Conservation (phyloP, 192 early-diverging fungal genomes). For the Gamsiella multidivaricata region DNA sequence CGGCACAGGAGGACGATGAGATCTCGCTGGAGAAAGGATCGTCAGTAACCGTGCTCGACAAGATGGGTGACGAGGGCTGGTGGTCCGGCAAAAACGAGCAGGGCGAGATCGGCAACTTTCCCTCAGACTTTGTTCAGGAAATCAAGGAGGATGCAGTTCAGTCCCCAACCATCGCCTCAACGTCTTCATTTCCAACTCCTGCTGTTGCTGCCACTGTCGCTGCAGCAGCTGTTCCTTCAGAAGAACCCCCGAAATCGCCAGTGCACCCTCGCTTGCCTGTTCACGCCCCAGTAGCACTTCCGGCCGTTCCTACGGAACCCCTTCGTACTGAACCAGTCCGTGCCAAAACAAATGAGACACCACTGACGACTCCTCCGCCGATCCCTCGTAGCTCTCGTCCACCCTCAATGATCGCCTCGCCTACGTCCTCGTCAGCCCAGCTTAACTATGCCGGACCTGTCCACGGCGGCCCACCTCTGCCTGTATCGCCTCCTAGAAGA, state of each 20-base stretch:
- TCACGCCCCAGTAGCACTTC: constrained; percentile 27
- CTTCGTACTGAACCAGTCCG: constrained; percentile 14
- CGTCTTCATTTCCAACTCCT: constrained; percentile 3
- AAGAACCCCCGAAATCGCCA: constrained; percentile 43
- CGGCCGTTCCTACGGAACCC: constrained; percentile 24
- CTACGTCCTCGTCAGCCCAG: constrained; percentile 6
- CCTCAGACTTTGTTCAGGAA: constrained; percentile 66
- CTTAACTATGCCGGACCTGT: constrained; percentile 4
- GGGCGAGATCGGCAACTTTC: constrained; percentile 65
- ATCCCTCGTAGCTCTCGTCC: constrained; percentile 38
- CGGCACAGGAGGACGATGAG: constrained; percentile 62
- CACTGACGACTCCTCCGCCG: constrained; percentile 32
- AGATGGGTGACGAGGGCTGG: constrained; percentile 63
- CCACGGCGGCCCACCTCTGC: constrained; percentile 35
- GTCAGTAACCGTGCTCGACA: constrained; percentile 58
- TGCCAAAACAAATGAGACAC: constrained; percentile 22
- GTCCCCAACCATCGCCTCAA: constrained; percentile 10
- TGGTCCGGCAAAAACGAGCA: constrained; percentile 65
- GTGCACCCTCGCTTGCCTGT: constrained; percentile 16
- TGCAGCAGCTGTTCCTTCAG: constrained; percentile 8
- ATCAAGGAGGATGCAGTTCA: constrained; percentile 42
- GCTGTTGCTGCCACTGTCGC: constrained; percentile 7
- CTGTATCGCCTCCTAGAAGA: constrained; percentile 37
- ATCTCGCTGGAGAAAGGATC: constrained; percentile 57
- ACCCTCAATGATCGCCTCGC: constrained; percentile 45